These are phyloP conservation scores for Venturia effusa DNA, from an alignment of 2,329 filamentous ascomycete genomes.

Conservation along the genomic window DNA sequence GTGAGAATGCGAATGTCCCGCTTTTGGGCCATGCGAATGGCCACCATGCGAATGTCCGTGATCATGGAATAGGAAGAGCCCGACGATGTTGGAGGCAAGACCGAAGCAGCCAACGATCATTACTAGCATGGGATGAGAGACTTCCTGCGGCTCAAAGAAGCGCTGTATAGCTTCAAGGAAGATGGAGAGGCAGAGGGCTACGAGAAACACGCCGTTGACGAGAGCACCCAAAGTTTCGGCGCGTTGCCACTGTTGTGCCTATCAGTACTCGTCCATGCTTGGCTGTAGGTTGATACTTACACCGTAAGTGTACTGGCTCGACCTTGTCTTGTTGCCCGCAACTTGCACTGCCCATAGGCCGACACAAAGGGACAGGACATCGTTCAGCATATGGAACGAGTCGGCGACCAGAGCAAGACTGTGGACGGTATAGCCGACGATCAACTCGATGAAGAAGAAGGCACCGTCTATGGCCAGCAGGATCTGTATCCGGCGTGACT, in stretches of 20 bases:
- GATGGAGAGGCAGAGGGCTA: conserved; percentile 92
- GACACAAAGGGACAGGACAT: conserved; percentile 87
- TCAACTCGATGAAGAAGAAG: conserved; percentile 86
- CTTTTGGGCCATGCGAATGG: conserved; percentile 35
- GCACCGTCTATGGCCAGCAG: conserved; percentile 81
- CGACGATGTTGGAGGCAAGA: conserved; percentile 77
- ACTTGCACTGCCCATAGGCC: conserved; percentile 93
- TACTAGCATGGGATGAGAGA: conserved; percentile 75
- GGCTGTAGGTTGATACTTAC: conserved; percentile 40
- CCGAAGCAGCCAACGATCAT: conserved; percentile 82
- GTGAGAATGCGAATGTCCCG: conserved; percentile 28
- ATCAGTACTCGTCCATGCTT: conserved; percentile 14
- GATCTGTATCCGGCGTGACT: conserved; percentile 82
- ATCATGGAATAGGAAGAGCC: conserved; percentile 84
- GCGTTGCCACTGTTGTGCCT: conserved; percentile 65
- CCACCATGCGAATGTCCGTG: conserved; percentile 70
- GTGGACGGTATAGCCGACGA: conserved; percentile 72
- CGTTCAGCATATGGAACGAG: conserved; percentile 98
- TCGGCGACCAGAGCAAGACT: conserved; percentile 92
- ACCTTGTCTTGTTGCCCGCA: conserved; percentile 65
- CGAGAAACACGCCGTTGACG: conserved; percentile 94
- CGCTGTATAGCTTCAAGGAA: conserved; percentile 89
- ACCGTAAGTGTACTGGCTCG: conserved; percentile 90
- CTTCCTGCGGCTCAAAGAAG: conserved; percentile 81
- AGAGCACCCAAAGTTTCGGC: conserved; percentile 94